Evolutionary conservation across 176 grass and related monocot genomes (phyloP).

Genomic region (Eremochloa ophiuroides): DNA sequence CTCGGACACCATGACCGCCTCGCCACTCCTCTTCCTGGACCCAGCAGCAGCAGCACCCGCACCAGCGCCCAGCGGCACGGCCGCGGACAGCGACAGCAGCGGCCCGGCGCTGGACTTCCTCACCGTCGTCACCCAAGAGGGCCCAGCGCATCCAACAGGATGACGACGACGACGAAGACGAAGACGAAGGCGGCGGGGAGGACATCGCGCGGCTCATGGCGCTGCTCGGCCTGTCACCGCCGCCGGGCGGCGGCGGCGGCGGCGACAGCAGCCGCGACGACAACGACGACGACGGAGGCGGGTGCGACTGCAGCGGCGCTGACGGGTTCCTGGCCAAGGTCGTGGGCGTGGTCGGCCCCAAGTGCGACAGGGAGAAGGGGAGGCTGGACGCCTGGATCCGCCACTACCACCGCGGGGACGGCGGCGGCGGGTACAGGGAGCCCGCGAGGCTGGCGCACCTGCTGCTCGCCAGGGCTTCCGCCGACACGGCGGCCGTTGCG

Average conservation of each 20-base stretch:
- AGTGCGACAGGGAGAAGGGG: constrained; percentile 50
- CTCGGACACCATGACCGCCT: constrained; percentile 24
- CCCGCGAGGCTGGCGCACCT: constrained; percentile 65
- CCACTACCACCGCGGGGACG: constrained; percentile 2
- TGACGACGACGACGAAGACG: not conserved
- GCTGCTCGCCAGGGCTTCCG: constrained; percentile 44
- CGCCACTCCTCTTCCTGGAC: constrained; percentile 50
- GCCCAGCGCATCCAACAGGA: not conserved
- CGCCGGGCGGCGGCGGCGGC: not conserved
- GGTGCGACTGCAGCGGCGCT: constrained; percentile 58
- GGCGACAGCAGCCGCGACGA: not conserved
- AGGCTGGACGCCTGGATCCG: constrained; percentile 56
- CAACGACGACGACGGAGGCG: not conserved
- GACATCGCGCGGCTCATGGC: constrained; percentile 54
- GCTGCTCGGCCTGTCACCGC: constrained; percentile 37
- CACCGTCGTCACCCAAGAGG: constrained; percentile 28
- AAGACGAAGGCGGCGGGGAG: not conserved
- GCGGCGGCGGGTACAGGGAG: constrained; percentile 35
- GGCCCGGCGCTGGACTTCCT: constrained; percentile 48
- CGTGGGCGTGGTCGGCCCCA: constrained; percentile 45
- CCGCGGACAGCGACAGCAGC: constrained; percentile 20
- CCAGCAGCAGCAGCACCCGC: not conserved
- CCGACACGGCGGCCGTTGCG: not conserved
- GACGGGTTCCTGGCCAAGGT: constrained; percentile 53
- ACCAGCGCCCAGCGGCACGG: not conserved